These are phyloP conservation scores for Chloris gayana DNA, from an alignment of 176 grass and related monocot species.

Conservation along the genomic window DNA sequence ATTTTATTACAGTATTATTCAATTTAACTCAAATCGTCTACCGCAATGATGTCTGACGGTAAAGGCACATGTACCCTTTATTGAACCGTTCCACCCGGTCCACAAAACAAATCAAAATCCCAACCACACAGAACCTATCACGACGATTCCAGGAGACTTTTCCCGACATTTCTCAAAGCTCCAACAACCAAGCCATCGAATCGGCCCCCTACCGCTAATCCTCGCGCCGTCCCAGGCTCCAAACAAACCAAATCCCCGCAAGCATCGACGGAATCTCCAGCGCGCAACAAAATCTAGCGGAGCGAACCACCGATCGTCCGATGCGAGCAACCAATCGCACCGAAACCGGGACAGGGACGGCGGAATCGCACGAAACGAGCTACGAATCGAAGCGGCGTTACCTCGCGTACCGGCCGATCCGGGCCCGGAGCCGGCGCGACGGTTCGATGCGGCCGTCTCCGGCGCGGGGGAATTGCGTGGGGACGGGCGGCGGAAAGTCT, in stretches of 20 bases:
- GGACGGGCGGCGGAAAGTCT: not conserved
- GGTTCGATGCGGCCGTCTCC: not conserved
- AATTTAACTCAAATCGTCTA: not conserved
- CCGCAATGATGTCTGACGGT: not conserved
- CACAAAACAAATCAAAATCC: not conserved
- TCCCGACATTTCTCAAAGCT: not conserved
- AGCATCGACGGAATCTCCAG: not conserved
- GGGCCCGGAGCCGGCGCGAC: not conserved
- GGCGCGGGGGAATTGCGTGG: not conserved
- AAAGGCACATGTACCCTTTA: not conserved
- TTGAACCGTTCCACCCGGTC: not conserved
- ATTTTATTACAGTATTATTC: not conserved
- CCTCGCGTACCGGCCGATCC: constrained; percentile 10
- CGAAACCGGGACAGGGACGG: not conserved
- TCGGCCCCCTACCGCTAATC: not conserved
- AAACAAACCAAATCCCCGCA: not conserved
- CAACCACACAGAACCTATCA: not conserved
- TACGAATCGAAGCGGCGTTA: constrained; percentile 9
- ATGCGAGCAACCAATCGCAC: not conserved
- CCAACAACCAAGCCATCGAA: not conserved
- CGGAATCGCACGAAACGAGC: not conserved
- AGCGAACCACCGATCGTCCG: not conserved
- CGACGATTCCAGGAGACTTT: not conserved
- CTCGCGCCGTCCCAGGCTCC: no score
- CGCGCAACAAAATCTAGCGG: not conserved